A percentile compares a stretch with the other conserved stretches of the same genome.
phyloP scores from a whole-genome alignment of 805 yeast genomes.

The Yamadazyma philogaea region DNA sequence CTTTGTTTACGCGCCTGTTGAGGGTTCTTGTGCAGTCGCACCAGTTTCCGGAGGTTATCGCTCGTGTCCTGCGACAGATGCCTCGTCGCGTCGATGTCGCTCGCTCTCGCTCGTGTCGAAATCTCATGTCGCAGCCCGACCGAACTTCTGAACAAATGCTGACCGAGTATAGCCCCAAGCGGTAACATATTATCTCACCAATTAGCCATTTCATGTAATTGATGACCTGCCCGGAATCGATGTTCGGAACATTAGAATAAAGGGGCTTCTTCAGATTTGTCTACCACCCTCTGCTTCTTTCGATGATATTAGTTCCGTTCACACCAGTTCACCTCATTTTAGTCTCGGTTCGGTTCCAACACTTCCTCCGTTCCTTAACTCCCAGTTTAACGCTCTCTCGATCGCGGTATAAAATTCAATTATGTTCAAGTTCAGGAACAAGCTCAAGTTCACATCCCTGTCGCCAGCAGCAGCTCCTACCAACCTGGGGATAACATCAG shows the following conservation, averaged over 20 bases:
- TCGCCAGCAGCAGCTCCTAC: conserved; percentile 12
- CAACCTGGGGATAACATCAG: background rate
- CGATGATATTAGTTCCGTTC: too few species aligned
- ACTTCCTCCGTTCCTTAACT: background rate
- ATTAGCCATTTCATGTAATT: background rate
- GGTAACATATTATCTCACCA: too few species aligned
- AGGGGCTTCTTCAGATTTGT: too few species aligned
- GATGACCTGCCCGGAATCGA: too few species aligned
- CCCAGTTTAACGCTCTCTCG: background rate
- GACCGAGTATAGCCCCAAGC: too few species aligned
- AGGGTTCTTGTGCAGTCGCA: background rate
- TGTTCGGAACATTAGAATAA: too few species aligned
- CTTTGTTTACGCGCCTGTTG: background rate
- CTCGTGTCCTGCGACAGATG: too few species aligned
- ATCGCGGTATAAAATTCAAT: background rate
- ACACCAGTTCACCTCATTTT: background rate
- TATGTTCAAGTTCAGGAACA: conserved; percentile 32
- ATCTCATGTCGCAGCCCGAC: background rate
- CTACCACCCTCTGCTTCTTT: too few species aligned
- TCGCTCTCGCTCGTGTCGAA: background rate
- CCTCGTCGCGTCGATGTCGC: too few species aligned
- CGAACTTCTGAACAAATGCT: too few species aligned
- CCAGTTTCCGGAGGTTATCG: too few species aligned
- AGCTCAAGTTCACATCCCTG: conserved; percentile 22
- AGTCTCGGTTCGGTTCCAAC: background rate